Percentiles rank a stretch among this genome's conserved stretches.
Evolutionary conservation across 73 alveolate genomes (phyloP).

Genomic region (Symbiodinium natans): DNA sequence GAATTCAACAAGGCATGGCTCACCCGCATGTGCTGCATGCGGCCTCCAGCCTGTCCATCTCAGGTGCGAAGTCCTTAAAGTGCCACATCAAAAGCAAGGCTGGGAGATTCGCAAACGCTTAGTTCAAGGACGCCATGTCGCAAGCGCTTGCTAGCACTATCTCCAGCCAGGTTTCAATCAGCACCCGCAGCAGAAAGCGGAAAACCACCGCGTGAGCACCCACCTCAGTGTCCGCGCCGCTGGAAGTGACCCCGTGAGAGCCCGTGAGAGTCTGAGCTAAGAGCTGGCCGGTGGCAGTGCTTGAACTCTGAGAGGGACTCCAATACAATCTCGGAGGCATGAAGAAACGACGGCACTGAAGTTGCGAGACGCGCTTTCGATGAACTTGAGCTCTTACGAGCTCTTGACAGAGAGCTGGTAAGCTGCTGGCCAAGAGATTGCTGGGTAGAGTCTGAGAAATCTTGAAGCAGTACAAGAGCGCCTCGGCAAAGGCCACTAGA

Average conservation of each 20-base stretch:
- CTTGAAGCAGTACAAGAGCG: slow-evolving; percentile 86
- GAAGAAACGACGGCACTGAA: neutral
- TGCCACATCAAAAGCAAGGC: no score
- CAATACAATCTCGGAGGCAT: slow-evolving; percentile 48
- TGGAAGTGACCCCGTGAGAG: neutral
- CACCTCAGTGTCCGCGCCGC: slow-evolving; percentile 24
- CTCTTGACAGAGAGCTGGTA: neutral
- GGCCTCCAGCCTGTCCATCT: slow-evolving; percentile 91
- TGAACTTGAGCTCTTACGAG: neutral
- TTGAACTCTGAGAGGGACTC: slow-evolving; percentile 93
- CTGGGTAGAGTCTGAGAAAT: slow-evolving; percentile 43
- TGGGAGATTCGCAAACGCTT: no score
- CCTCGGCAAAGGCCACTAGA: neutral
- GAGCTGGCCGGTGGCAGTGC: slow-evolving; percentile 88
- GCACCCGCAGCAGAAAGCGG: slow-evolving; percentile 89
- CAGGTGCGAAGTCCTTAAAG: slow-evolving; percentile 70
- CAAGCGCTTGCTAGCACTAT: no score
- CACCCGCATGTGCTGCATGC: no score
- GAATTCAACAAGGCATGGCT: no score
- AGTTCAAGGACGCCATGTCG: no score
- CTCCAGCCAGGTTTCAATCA: slow-evolving; percentile 13
- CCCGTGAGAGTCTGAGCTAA: neutral
- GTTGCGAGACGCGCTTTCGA: neutral
- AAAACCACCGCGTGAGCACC: slow-evolving; percentile 94
- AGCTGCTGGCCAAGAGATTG: slow-evolving; percentile 37